These are phyloP conservation scores for Tolypocladium album DNA, from an alignment of 2,329 filamentous ascomycete genomes.

Conservation along the genomic window DNA sequence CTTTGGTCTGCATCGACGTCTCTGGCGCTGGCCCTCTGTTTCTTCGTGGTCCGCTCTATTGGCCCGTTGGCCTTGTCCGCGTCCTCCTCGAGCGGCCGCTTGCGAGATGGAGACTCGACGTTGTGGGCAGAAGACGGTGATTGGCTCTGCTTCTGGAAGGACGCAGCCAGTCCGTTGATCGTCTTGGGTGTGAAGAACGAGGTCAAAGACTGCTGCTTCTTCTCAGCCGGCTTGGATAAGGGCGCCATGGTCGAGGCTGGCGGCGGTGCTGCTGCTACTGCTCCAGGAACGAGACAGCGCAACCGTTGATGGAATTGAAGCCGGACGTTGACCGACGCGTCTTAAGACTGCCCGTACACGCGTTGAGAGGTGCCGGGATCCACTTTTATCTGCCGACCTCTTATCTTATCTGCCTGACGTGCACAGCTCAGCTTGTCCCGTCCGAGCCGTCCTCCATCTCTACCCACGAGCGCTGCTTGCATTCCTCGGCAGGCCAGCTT, in stretches of 20 bases:
- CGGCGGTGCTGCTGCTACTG: neutral
- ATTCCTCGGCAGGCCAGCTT: neutral
- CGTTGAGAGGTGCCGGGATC: neutral
- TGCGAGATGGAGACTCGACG: constrained; percentile 24
- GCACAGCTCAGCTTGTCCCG: neutral
- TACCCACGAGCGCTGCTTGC: neutral
- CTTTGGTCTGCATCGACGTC: constrained; percentile 24
- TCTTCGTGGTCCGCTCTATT: constrained; percentile 30
- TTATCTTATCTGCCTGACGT: neutral
- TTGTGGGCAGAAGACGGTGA: constrained; percentile 14
- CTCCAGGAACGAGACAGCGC: neutral
- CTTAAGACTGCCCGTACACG: neutral
- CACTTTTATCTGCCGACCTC: neutral
- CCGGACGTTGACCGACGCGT: neutral
- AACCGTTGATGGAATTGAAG: neutral
- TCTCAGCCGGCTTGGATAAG: constrained; percentile 28
- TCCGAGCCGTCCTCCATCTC: no score
- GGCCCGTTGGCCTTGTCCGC: constrained; percentile 31
- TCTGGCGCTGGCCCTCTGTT: constrained; percentile 23
- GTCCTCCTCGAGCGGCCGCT: constrained; percentile 41
- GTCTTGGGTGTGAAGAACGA: constrained; percentile 69
- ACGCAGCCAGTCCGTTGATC: constrained; percentile 31
- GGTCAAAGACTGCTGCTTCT: constrained; percentile 74
- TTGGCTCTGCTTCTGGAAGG: constrained; percentile 20
- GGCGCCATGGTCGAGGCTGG: constrained; percentile 1